Evolutionary conservation across 495 filamentous ascomycete genomes (phyloP), one percentile per base, ranked within the genome.

Genomic region (Penicillium canariense): DNA sequence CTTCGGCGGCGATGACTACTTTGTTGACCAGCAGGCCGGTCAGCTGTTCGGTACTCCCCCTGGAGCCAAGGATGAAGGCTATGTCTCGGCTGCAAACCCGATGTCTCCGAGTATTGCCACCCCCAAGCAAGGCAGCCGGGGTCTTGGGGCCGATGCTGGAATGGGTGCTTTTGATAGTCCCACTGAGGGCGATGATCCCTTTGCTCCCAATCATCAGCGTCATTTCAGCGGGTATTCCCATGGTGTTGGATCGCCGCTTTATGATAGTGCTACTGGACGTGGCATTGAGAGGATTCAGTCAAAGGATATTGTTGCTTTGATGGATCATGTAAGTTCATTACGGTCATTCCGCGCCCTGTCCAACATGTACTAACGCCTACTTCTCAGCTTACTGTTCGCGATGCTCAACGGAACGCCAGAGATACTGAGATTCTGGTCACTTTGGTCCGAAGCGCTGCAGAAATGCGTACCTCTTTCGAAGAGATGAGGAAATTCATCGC

Each of bases 391-490:
- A 97, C 94, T 66, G 95, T 97, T 56, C 86, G 94, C 11, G 94
- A 99, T 77, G 93, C 91, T 36, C 93, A 97, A 74, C 89, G 94
- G 30, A 97, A 95, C 72, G 94, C 94, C 42, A 81, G 93, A 34
- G 94, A 99, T 62, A 99, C 94, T 1, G 94, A 97, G 72, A 96
- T 99, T 48, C 72, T 99, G 27, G 88, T 97, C 45, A 96, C 94
- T 3, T 80, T 99, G 34, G 94, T 97, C 43, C 84, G 91, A 47
- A 91, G 90, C 56, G 92, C 95, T 14, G 90, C 95, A 10, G 94
- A 99, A 65, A 96, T 97, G 91, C 90, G 94, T 52, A 96, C 88
- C 56, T 93, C 89, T 11, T 96, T 97, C 65, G 91, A 97, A 61
- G 92, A 96, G 58, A 88, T 99, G 85, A 97, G 95, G 81, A 87